Conservation (phyloP, 345 rosid species). For the Lepidium africanum region DNA sequence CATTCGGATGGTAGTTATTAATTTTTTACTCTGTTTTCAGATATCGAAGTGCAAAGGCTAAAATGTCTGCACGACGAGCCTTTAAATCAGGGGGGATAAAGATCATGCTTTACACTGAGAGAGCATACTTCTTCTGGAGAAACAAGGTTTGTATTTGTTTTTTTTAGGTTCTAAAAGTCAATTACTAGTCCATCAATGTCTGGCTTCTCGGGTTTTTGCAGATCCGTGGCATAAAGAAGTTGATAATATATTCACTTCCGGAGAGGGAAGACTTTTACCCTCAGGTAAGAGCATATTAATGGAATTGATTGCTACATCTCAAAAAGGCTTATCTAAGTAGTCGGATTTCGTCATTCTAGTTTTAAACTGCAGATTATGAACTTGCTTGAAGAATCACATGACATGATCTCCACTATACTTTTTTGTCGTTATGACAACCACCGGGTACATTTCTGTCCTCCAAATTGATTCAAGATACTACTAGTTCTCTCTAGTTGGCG, state of each 20-base stretch:
- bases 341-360: background rate
- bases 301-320: background rate
- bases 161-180: background rate
- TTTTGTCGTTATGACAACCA: constrained; percentile 64
- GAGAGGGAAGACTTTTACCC: constrained; percentile 92
- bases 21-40: background rate
- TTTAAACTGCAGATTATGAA: constrained; percentile 57
- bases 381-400: constrained; percentile 74
- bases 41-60: too few relatives aligned
- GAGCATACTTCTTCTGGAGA: constrained; percentile 78
- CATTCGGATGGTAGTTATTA: background rate
- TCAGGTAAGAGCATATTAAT: constrained; percentile 45
- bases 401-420: constrained; percentile 66
- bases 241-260: constrained; percentile 83
- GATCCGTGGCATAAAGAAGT: constrained; percentile 81
- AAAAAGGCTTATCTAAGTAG: background rate
- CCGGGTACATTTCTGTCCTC: constrained; percentile 39
- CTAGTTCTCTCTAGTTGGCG: too few relatives aligned
- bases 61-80: constrained; percentile 40
- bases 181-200: background rate
- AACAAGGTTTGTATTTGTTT: constrained; percentile 50
- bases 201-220: constrained; percentile 22
- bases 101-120: constrained; percentile 88
- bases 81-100: constrained; percentile 62
- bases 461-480: too few relatives aligned